A percentile compares a stretch with the other conserved stretches of the same genome.
Conservation (phyloP, 2,329 filamentous ascomycete species). For the Xenoacremonium recifei region DNA sequence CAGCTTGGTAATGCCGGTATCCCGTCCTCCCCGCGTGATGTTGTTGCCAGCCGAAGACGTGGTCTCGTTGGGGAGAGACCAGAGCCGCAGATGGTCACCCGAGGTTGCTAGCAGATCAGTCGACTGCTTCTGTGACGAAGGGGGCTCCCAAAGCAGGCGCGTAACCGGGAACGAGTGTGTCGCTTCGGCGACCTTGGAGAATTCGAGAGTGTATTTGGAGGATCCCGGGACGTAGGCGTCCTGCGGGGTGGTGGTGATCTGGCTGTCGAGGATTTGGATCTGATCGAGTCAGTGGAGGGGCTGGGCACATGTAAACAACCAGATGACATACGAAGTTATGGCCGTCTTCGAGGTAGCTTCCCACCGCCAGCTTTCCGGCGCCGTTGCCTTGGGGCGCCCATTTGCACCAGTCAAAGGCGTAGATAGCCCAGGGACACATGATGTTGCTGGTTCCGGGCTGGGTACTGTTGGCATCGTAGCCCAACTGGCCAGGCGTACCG, state of each 20-base stretch:
- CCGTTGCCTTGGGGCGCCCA: conserved; percentile 81
- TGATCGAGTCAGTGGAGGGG: conserved; percentile 33
- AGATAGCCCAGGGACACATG: conserved; percentile 89
- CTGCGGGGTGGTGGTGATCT: conserved; percentile 68
- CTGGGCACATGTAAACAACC: not conserved
- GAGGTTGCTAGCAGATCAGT: conserved; percentile 94
- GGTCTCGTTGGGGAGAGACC: conserved; percentile 80
- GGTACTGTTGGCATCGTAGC: conserved; percentile 65
- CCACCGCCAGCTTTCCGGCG: conserved; percentile 89
- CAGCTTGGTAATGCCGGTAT: conserved; percentile 70
- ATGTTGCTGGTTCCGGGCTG: conserved; percentile 84
- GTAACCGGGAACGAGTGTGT: conserved; percentile 98
- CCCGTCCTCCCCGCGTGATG: conserved; percentile 58
- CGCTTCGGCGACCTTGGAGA: conserved; percentile 90
- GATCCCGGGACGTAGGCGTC: conserved; percentile 68
- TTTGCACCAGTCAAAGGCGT: conserved; percentile 99
- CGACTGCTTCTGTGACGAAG: conserved; percentile 89
- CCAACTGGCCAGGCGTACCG: conserved; percentile 58
- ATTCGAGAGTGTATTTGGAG: conserved; percentile 78
- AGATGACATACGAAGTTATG: conserved; percentile 79
- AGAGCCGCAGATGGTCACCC: conserved; percentile 88
- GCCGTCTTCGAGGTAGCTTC: conserved; percentile 95
- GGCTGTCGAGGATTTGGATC: conserved; percentile 97
- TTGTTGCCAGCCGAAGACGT: conserved; percentile 60
- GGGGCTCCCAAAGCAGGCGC: conserved; percentile 91